A percentile compares a stretch with the other conserved stretches of the same genome.
phyloP scores from a whole-genome alignment of 257 asterid genomes.

The Scutellaria minor region DNA sequence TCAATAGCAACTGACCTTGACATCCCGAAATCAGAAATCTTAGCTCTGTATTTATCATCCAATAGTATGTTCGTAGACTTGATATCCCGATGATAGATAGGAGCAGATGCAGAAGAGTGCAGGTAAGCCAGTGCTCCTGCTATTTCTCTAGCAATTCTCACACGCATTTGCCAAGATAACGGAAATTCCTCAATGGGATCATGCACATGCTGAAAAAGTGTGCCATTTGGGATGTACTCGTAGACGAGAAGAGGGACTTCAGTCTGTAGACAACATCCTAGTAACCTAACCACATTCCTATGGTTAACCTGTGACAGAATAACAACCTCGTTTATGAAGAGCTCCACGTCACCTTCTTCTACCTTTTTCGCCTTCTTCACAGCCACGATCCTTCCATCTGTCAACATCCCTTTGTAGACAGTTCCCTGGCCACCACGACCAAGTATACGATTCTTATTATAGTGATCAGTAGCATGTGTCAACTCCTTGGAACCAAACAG shows the following conservation, averaged over 20 bases:
- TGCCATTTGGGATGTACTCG: constrained; percentile 36
- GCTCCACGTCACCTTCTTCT: constrained; percentile 24
- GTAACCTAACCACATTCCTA: constrained; percentile 32
- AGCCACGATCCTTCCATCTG: constrained; percentile 27
- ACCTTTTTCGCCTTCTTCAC: constrained; percentile 32
- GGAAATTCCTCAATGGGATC: constrained; percentile 31
- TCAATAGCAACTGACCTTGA: constrained; percentile 32
- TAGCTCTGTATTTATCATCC: constrained; percentile 40
- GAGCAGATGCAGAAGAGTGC: constrained; percentile 42
- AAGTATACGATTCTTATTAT: constrained; percentile 35
- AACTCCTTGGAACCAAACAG: constrained; percentile 41
- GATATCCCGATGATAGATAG: constrained; percentile 40
- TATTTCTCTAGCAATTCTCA: constrained; percentile 39
- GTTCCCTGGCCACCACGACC: constrained; percentile 34
- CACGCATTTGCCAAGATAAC: constrained; percentile 40
- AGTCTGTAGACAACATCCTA: constrained; percentile 44
- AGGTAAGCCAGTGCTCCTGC: constrained; percentile 44
- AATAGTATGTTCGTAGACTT: constrained; percentile 45
- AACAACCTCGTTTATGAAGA: constrained; percentile 36
- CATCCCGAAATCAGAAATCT: constrained; percentile 46
- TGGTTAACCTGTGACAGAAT: constrained; percentile 39
- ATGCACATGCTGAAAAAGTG: constrained; percentile 38
- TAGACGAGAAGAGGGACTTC: constrained; percentile 38
- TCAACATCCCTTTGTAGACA: constrained; percentile 33
- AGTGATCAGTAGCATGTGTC: constrained; percentile 35